Evolutionary conservation across 768 basidiomycete species (phyloP).

Genomic region (Hypsizygus marmoreus): DNA sequence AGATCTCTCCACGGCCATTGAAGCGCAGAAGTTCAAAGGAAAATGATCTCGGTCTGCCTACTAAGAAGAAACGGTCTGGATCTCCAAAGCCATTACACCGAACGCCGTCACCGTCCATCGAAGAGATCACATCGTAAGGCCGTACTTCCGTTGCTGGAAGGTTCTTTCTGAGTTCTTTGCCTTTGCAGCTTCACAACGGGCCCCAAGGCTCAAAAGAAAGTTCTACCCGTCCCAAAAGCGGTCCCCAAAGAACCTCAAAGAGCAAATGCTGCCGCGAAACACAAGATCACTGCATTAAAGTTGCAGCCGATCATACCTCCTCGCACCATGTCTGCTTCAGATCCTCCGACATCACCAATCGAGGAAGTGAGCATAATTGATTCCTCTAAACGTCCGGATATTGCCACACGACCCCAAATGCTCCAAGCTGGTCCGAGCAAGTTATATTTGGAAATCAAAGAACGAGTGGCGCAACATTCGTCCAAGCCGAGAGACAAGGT

Average conservation of each 20-base stretch:
- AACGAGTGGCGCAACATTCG: conserved; percentile 35
- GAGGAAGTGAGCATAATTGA: conserved; percentile 29
- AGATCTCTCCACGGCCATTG: conserved; percentile 2
- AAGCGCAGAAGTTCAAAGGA: conserved; percentile 7
- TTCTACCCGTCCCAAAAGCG: not conserved
- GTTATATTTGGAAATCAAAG: conserved; percentile 33
- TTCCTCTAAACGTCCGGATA: conserved; percentile 1
- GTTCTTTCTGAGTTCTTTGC: not conserved
- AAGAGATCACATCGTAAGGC: conserved; percentile 22
- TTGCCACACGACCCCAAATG: conserved; percentile 11
- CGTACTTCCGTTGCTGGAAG: not conserved
- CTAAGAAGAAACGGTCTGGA: not conserved
- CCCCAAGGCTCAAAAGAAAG: conserved; percentile 1
- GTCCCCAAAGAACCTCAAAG: not conserved
- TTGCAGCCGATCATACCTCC: conserved; percentile 7
- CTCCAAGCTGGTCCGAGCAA: conserved; percentile 27
- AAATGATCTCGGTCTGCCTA: not conserved
- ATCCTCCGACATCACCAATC: conserved; percentile 34
- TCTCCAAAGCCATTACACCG: not conserved
- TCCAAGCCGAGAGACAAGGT: conserved; percentile 32
- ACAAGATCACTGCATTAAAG: conserved; percentile 15
- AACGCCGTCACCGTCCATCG: conserved; percentile 12
- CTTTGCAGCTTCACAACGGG: conserved; percentile 15
- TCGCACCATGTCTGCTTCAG: not conserved
- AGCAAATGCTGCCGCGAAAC: conserved; percentile 3